Percentiles rank a stretch among this genome's conserved stretches.
Evolutionary conservation across 352 stramenopile species (phyloP).

Genomic region (Phytophthora sp.): DNA sequence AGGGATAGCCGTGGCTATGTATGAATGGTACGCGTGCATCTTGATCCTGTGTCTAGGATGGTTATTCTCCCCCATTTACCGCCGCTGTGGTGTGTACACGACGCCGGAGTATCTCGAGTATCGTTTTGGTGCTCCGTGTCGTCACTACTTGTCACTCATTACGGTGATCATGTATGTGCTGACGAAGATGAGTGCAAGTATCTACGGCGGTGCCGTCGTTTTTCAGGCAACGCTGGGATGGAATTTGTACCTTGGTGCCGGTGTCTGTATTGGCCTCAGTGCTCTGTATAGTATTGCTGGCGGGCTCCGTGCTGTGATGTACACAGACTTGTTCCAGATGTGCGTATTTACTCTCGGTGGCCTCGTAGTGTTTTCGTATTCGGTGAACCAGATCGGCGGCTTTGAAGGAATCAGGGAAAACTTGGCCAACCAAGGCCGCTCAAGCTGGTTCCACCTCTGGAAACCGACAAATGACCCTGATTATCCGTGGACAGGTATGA

Average conservation of each 20-base stretch:
- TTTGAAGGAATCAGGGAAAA: constrained; percentile 59
- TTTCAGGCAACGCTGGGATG: constrained; percentile 65
- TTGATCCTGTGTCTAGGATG: constrained; percentile 63
- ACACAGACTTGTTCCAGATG: constrained; percentile 77
- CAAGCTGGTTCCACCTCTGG: constrained; percentile 60
- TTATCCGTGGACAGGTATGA: constrained; percentile 77
- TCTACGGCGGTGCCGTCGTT: constrained; percentile 71
- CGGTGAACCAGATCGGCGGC: constrained; percentile 60
- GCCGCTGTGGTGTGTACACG: constrained; percentile 59
- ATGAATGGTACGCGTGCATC: constrained; percentile 68
- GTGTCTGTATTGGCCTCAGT: constrained; percentile 57
- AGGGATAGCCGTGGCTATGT: constrained; percentile 67
- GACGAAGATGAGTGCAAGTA: constrained; percentile 70
- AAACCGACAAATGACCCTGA: constrained; percentile 54
- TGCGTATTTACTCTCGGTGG: constrained; percentile 66
- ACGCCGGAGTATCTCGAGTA: constrained; percentile 62
- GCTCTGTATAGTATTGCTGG: constrained; percentile 66
- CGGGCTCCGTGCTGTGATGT: constrained; percentile 70
- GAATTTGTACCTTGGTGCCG: constrained; percentile 61
- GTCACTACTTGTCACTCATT: constrained; percentile 65
- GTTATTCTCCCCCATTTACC: constrained; percentile 74
- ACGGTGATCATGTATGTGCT: constrained; percentile 73
- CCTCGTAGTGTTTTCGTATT: constrained; percentile 61
- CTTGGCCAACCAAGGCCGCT: constrained; percentile 45
- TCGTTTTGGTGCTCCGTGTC: constrained; percentile 50